Evolutionary conservation across 805 yeast species (phyloP).

Genomic region (Yarrowia sp.): DNA sequence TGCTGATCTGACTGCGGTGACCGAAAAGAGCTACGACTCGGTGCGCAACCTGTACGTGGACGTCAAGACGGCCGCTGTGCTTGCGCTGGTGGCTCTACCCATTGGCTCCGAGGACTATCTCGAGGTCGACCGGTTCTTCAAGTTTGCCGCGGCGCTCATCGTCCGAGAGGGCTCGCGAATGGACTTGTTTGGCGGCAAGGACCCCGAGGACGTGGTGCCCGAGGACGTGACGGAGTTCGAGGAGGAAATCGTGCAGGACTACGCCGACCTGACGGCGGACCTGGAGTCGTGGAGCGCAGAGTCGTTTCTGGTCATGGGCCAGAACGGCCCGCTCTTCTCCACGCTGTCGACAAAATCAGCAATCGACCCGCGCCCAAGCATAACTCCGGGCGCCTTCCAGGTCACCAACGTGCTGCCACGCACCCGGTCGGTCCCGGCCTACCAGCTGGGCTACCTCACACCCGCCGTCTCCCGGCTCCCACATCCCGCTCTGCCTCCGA

Average conservation of each 20-base stretch:
- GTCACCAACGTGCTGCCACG: slow-evolving; percentile 68
- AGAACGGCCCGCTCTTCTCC: slow-evolving; percentile 76
- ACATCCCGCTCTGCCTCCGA: slow-evolving; percentile 50
- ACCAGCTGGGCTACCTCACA: slow-evolving; percentile 48
- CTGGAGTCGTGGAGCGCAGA: slow-evolving; percentile 89
- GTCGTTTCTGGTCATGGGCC: slow-evolving; percentile 57
- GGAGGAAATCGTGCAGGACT: slow-evolving; percentile 34
- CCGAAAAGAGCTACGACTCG: slow-evolving; percentile 28
- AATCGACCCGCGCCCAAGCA: slow-evolving; percentile 70
- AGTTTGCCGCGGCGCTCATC: slow-evolving; percentile 37
- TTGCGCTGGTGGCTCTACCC: slow-evolving; percentile 31
- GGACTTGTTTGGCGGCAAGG: slow-evolving; percentile 29
- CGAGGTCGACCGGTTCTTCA: slow-evolving; percentile 38
- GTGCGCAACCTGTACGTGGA: slow-evolving; percentile 34
- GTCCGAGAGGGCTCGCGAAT: slow-evolving; percentile 39
- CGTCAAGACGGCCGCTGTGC: slow-evolving; percentile 36
- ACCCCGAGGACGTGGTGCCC: slow-evolving; percentile 20
- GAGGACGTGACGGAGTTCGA: slow-evolving; percentile 30
- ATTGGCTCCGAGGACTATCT: slow-evolving; percentile 37
- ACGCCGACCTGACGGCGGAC: slow-evolving; percentile 47
- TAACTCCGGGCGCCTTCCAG: slow-evolving; percentile 64
- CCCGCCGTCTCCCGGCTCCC: slow-evolving; percentile 48
- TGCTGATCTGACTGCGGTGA: slow-evolving; percentile 29
- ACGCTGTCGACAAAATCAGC: slow-evolving; percentile 66
- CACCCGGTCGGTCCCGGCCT: slow-evolving; percentile 39